phyloP scores from a whole-genome alignment of 139 green algal genomes.

The Coelastrella sp. region DNA sequence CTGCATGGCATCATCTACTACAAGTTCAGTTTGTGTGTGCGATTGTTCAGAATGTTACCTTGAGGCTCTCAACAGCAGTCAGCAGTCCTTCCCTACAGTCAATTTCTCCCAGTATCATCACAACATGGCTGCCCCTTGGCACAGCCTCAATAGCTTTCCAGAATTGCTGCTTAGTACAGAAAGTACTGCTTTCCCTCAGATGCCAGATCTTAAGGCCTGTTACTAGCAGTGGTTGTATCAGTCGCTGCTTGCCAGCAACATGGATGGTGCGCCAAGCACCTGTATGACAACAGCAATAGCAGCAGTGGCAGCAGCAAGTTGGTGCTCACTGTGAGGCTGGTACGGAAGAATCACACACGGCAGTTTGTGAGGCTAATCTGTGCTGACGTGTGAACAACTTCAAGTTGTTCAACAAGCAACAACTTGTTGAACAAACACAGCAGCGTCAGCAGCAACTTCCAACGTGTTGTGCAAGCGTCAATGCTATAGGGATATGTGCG shows the following conservation, averaged over 20 bases:
- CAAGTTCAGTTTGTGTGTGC: too few species aligned
- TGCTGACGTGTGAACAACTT: too few species aligned
- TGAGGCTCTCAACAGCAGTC: slow-evolving; percentile 83
- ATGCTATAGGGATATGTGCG: too few species aligned
- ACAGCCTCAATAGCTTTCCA: slow-evolving; percentile 55
- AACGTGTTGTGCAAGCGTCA: too few species aligned
- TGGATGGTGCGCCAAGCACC: slow-evolving; percentile 38
- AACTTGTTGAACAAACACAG: too few species aligned
- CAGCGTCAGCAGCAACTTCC: too few species aligned
- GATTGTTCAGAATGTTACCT: slow-evolving; percentile 51
- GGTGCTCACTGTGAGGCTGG: neutral
- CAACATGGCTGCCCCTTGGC: slow-evolving; percentile 60
- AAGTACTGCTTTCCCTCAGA: slow-evolving; percentile 66
- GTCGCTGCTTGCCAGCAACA: slow-evolving; percentile 4
- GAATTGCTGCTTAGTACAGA: slow-evolving; percentile 82
- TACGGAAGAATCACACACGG: too few species aligned
- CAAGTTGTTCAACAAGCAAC: too few species aligned
- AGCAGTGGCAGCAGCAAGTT: slow-evolving; percentile 75
- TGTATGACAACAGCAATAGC: neutral
- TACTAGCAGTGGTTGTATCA: slow-evolving; percentile 74
- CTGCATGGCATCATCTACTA: too few species aligned
- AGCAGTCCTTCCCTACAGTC: slow-evolving; percentile 89
- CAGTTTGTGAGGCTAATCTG: too few species aligned
- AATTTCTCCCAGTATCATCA: slow-evolving; percentile 89
- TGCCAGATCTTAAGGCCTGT: slow-evolving; percentile 90